Base-by-base conservation (phyloP, 2,329 filamentous ascomycete species). In the Chalaropsis ovoidea region DNA sequence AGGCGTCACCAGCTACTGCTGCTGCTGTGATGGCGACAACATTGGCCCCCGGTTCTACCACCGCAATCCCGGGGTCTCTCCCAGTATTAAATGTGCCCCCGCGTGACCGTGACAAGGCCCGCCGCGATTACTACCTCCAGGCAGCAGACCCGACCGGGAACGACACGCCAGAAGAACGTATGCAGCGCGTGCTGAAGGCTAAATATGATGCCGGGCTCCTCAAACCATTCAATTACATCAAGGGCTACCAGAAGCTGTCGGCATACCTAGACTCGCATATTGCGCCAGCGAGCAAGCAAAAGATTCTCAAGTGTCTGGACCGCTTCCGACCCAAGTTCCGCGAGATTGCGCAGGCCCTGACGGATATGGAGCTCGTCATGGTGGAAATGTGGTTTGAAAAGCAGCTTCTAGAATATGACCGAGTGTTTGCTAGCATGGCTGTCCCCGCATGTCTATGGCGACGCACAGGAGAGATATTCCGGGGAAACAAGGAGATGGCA, bases 331-430 rank as follows among this genome's bases (percentile, higher is more conserved):
- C 94, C 17, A 96, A 95, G 73, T 99, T 99, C 72, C 84, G 94
- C 68, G 93, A 97, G 75, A 91, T 95, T 77, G 93, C 95, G 74
- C 91, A 97, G 70, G 86, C 82, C 42, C 79, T 97, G 72, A 96
- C 90, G 1, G 94, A 99, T 75, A 89, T 96, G 74, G 90, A 99
- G 75, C 83, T 99, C 31, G 87, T 97, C 35, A 85, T 92, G 67
- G 93, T 97, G 11, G 94, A 99, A 76, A 96, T 97, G 90, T 97
- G 94, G 93, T 97, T 99, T 73, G 94, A 99, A 75, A 86, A 88
- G 72, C 94, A 89, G 69, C 77, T 99, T 70, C 94, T 97, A 88
- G 94, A 97, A 73, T 97, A 97, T 72, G 94, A 99, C 72, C 90
- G 94, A 41, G 92, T 99, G 1, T 99, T 99, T 77, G 94, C 94